These are phyloP conservation scores for Kwoniella europaea DNA, from an alignment of 768 basidiomycete species.

Conservation along the genomic window DNA sequence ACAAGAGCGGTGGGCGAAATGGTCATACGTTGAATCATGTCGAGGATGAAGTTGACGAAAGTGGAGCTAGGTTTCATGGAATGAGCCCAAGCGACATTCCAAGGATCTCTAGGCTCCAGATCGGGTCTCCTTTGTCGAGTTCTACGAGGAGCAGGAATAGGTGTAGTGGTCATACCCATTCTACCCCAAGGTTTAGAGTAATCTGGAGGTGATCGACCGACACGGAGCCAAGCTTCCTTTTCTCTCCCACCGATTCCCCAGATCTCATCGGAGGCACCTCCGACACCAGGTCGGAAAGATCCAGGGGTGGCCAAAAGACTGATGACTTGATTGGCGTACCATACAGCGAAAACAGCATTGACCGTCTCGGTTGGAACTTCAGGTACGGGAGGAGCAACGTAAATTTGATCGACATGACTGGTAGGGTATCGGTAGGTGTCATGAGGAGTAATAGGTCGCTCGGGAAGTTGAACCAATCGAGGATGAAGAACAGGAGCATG, in stretches of 20 bases:
- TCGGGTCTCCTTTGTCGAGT: slow-evolving; percentile 16
- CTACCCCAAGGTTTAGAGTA: slow-evolving; percentile 38
- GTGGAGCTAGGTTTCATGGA: slow-evolving; percentile 5
- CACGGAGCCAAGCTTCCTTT: slow-evolving; percentile 35
- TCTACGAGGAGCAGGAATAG: slow-evolving; percentile 14
- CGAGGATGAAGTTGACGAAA: slow-evolving; percentile 36
- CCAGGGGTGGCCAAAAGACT: slow-evolving; percentile 39
- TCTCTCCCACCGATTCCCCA: slow-evolving; percentile 40
- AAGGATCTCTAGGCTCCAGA: slow-evolving; percentile 37
- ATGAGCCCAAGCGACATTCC: slow-evolving; percentile 27
- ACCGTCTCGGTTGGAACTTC: slow-evolving; percentile 23
- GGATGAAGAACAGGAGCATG: slow-evolving; percentile 35
- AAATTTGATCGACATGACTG: slow-evolving; percentile 22
- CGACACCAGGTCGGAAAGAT: slow-evolving; percentile 43
- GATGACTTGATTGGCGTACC: slow-evolving; percentile 47
- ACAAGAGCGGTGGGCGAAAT: slow-evolving; percentile 34
- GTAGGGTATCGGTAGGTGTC: slow-evolving; percentile 35
- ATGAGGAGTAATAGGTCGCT: slow-evolving; percentile 33
- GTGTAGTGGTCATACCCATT: slow-evolving; percentile 34
- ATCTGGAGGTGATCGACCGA: slow-evolving; percentile 30
- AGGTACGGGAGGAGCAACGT: slow-evolving; percentile 20
- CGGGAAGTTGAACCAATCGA: slow-evolving; percentile 24
- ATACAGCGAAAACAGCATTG: slow-evolving; percentile 34
- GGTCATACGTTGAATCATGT: slow-evolving; percentile 42
- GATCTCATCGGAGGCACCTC: slow-evolving; percentile 35